These are phyloP conservation scores for Phyllosticta ampelicida DNA, from an alignment of 2,329 filamentous ascomycete species.

Conservation along the genomic window DNA sequence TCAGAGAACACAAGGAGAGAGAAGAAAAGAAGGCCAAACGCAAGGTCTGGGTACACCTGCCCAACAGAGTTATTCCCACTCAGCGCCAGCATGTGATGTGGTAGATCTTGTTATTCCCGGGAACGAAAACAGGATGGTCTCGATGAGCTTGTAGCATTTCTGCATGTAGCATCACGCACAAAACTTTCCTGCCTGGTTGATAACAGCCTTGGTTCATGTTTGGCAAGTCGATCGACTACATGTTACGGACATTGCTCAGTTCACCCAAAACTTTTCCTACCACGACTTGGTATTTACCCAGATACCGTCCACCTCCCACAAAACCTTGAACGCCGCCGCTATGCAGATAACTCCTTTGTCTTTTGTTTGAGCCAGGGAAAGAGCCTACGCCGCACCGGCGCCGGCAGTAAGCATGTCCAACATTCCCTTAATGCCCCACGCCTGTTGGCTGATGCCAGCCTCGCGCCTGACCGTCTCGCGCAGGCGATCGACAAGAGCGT, in stretches of 20 bases:
- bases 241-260: neutral
- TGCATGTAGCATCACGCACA: neutral
- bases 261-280: neutral
- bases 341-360: slow-evolving; percentile 17
- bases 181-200: neutral
- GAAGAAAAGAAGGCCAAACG: slow-evolving; percentile 63
- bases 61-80: slow-evolving; percentile 70
- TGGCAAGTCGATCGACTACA: neutral
- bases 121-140: neutral
- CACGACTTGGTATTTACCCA: neutral
- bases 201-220: neutral
- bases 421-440: slow-evolving; percentile 78
- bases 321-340: slow-evolving; percentile 26
- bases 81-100: slow-evolving; percentile 89
- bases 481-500: slow-evolving; percentile 57
- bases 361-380: neutral
- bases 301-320: neutral
- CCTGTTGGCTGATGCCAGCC: slow-evolving; percentile 73
- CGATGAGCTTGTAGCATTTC: neutral
- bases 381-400: neutral
- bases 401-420: slow-evolving; percentile 61
- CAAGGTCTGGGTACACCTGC: slow-evolving; percentile 78
- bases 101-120: slow-evolving; percentile 39
- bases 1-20: slow-evolving; percentile 68
- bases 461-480: slow-evolving; percentile 62